Conservation (phyloP, 176 grass and related monocot species). For the Hsuehochloa calcarea region DNA sequence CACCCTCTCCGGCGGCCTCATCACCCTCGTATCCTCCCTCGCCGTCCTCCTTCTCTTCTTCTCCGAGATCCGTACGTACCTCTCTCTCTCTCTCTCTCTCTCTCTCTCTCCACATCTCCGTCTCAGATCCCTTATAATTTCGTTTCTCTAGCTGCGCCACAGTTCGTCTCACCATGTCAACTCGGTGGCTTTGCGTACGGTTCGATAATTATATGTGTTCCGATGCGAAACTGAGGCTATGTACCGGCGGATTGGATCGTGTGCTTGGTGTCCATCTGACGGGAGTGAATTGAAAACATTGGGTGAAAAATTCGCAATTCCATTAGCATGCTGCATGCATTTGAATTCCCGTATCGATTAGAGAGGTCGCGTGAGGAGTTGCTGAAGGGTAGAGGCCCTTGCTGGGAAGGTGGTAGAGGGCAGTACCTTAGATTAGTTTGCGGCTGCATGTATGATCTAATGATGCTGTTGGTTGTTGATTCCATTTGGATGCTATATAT, state of each 20-base stretch:
- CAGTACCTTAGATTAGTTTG: neutral
- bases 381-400: neutral
- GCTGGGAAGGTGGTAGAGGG: neutral
- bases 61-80: constrained; percentile 90
- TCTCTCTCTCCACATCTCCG: neutral
- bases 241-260: neutral
- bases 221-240: neutral
- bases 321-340: neutral
- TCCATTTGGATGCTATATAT: neutral
- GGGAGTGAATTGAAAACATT: neutral
- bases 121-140: constrained; percentile 37
- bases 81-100: neutral
- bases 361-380: neutral
- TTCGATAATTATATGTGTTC: neutral
- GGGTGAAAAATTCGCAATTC: neutral
- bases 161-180: neutral
- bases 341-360: neutral
- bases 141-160: neutral
- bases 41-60: constrained; percentile 89
- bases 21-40: constrained; percentile 86
- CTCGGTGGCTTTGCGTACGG: neutral
- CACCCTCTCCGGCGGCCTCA: constrained; percentile 88
- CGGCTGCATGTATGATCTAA: neutral
- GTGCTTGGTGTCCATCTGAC: neutral
- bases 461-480: neutral